Evolutionary conservation across 2,329 filamentous ascomycete genomes (phyloP).

Genomic region (Pseudofabraea citricarpa): DNA sequence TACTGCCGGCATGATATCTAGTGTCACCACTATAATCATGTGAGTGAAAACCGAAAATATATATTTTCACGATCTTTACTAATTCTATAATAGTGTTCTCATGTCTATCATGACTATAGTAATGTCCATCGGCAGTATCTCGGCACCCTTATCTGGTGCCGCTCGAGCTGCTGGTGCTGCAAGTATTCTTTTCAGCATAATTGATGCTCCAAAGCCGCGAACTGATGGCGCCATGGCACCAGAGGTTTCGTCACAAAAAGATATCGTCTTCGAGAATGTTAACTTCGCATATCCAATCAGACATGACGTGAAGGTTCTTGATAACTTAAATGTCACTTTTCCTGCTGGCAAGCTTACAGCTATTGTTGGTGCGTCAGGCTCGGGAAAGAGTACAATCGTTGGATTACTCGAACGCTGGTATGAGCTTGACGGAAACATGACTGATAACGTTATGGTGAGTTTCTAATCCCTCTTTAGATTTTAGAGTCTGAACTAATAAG

Average conservation of each 20-base stretch:
- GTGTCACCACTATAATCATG: slow-evolving; percentile 51
- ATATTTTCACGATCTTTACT: not conserved
- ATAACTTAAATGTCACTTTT: slow-evolving; percentile 27
- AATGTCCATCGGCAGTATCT: slow-evolving; percentile 43
- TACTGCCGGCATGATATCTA: slow-evolving; percentile 38
- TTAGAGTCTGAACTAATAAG: too few relatives aligned
- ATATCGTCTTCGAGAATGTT: slow-evolving; percentile 27
- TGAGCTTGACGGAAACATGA: slow-evolving; percentile 16
- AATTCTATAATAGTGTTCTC: slow-evolving; percentile 9
- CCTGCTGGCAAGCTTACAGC: slow-evolving; percentile 33
- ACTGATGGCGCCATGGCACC: slow-evolving; percentile 36
- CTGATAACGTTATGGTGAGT: slow-evolving; percentile 20
- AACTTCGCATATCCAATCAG: slow-evolving; percentile 30
- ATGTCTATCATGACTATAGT: slow-evolving; percentile 20
- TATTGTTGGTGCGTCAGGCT: slow-evolving; percentile 38
- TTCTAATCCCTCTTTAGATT: too few relatives aligned
- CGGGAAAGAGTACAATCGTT: slow-evolving; percentile 36
- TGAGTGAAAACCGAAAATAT: slow-evolving; percentile 28
- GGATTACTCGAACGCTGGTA: slow-evolving; percentile 38
- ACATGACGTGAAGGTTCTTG: slow-evolving; percentile 26
- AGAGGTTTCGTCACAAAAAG: slow-evolving; percentile 39
- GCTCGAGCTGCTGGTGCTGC: slow-evolving; percentile 30
- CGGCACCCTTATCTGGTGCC: slow-evolving; percentile 50
- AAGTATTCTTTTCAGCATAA: slow-evolving; percentile 28
- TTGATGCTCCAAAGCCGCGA: slow-evolving; percentile 29